Evolutionary conservation across 768 basidiomycete species (phyloP), one percentile per base, ranked within the genome.

Genomic region (Amanita rimosa): DNA sequence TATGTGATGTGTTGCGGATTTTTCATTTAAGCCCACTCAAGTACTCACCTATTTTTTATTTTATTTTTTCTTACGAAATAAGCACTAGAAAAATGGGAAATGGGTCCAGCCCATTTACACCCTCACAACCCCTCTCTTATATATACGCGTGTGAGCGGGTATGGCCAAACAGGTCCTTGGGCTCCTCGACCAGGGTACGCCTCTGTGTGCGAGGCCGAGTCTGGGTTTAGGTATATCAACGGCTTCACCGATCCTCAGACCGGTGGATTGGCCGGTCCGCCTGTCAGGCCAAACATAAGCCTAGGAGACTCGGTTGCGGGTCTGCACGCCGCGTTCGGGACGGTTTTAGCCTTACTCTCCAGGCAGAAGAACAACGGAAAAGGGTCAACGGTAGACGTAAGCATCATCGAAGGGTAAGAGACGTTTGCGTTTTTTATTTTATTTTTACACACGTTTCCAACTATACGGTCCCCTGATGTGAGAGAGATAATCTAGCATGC

Each of bases 101-200:
- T 85, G 31, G 80, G 79, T 4, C 81, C 81, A 2, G 63, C 63
- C 9, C 69, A 71, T 47, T 58, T 85, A 3, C 76, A 75, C 17
- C 79, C 78, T n/a, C 77, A 80, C 52, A 94, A 95, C 56, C 85
- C 90, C 0, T 82, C 80, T 46, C 74, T 97, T 50, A 88, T 97
- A 57, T 93, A 89, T 59, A 95, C 92, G 6, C 89, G 93, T 53
- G 79, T 85, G 17, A 82, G 81, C 53, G 83, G 83, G 6, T 85
- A 83, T 54, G 83, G 83, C 2, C 83, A 85, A 56, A 83, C 80
- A 0, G 83, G 83, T 1, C 82, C 83, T 17, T 85, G 82, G 83
- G 72, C 79, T 0, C 70, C 75, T 16, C 73, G 81, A 9, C 81
- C 82, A 4, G 82, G 83, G 16, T 85, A 80, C 52, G 82, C 83